Evolutionary conservation across 306 rosid genomes (phyloP).

Genomic region (Vigna hirtella): DNA sequence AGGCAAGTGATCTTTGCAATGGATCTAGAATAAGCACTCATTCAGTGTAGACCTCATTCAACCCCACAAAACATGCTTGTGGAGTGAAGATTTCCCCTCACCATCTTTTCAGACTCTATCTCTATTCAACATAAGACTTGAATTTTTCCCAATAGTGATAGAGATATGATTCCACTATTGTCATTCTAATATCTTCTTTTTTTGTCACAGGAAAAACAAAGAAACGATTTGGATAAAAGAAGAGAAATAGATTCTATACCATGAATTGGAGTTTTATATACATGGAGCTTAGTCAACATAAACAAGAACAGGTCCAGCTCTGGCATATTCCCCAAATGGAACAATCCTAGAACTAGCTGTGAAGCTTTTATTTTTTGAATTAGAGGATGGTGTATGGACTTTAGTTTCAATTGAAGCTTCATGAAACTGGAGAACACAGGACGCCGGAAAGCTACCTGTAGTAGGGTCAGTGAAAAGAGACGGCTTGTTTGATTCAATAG

Average conservation of each 20-base stretch:
- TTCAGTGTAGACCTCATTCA: too few relatives aligned
- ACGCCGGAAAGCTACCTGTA: not conserved
- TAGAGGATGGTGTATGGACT: not conserved
- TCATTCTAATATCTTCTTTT: too few relatives aligned
- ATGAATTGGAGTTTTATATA: not conserved
- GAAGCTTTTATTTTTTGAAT: not conserved
- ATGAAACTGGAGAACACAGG: not conserved
- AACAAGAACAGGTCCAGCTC: not conserved
- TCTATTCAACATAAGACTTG: too few relatives aligned
- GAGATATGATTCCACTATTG: too few relatives aligned
- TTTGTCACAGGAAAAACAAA: too few relatives aligned
- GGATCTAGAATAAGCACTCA: too few relatives aligned
- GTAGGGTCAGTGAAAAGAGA: not conserved
- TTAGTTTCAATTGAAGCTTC: not conserved
- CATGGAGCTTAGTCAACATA: not conserved
- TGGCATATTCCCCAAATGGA: not conserved
- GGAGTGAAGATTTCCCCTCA: too few relatives aligned
- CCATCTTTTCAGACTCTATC: too few relatives aligned
- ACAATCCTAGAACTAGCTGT: not conserved
- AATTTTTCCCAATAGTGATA: too few relatives aligned
- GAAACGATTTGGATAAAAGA: too few relatives aligned
- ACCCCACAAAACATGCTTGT: too few relatives aligned
- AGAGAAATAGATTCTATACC: not conserved
- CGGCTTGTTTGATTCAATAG: not conserved
- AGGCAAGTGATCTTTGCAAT: too few relatives aligned